Conservation (phyloP, 306 rosid genomes). For the Lathyrus oleraceus region DNA sequence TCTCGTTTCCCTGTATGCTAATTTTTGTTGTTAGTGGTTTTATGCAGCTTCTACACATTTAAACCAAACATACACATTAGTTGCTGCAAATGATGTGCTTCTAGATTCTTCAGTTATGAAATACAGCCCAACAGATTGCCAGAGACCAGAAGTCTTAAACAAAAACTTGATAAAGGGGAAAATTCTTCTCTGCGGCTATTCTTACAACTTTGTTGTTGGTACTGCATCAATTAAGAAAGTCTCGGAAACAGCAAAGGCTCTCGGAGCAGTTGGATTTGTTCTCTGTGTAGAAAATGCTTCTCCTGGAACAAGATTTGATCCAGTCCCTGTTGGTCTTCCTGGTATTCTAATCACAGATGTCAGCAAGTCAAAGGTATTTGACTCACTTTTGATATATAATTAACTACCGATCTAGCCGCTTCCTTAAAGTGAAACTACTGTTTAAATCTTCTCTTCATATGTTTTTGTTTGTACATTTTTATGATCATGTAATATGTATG, state of each 20-base stretch:
- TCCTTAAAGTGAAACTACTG: neutral
- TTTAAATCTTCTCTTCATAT: conserved; percentile 21
- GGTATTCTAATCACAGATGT: conserved; percentile 86
- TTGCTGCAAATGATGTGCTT: conserved; percentile 86
- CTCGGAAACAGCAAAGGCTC: conserved; percentile 85
- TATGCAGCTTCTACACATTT: conserved; percentile 78
- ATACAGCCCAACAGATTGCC: conserved; percentile 91
- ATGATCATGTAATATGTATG: conserved; percentile 19
- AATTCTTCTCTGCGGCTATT: conserved; percentile 97
- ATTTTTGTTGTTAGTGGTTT: conserved; percentile 21
- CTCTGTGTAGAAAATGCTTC: conserved; percentile 89
- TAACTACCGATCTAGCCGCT: conserved; percentile 8
- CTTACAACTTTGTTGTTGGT: conserved; percentile 86
- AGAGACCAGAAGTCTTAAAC: conserved; percentile 84
- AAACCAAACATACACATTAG: conserved; percentile 76
- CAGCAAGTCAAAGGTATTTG: conserved; percentile 77
- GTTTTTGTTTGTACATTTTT: conserved; percentile 15
- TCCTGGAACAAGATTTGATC: conserved; percentile 91
- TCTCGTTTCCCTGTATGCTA: conserved; percentile 30
- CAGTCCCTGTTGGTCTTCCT: conserved; percentile 88
- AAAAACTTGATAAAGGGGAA: conserved; percentile 85
- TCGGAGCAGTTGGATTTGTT: conserved; percentile 98
- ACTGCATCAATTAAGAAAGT: conserved; percentile 86
- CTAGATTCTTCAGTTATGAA: conserved; percentile 83
- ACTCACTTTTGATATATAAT: conserved; percentile 28